Conservation (phyloP, 2,329 filamentous ascomycete species). For the Bipolaris sorokiniana region DNA sequence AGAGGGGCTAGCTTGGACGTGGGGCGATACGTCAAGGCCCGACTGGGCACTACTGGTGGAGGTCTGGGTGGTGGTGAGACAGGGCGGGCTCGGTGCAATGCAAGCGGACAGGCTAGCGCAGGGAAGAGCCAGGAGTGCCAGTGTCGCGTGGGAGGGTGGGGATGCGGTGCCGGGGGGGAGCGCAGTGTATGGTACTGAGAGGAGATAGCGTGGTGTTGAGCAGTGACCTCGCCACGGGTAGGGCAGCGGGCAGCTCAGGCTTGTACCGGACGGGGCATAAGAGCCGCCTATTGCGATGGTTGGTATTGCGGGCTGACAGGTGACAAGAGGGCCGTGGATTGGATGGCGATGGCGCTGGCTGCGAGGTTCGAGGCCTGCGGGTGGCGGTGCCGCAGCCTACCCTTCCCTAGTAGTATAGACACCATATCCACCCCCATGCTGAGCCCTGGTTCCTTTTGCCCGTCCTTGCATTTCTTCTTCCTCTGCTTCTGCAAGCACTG, state of each 20-base stretch:
- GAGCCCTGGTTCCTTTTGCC: too few species aligned
- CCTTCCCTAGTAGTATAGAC: too few species aligned
- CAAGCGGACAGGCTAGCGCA: slow-evolving; percentile 27
- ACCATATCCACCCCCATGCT: too few species aligned
- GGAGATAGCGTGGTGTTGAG: slow-evolving; percentile 23
- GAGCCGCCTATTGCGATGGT: background rate
- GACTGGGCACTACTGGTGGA: background rate
- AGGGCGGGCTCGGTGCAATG: slow-evolving; percentile 20
- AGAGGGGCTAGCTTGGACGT: background rate
- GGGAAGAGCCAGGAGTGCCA: slow-evolving; percentile 12
- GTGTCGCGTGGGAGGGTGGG: slow-evolving; percentile 5
- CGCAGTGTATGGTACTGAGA: background rate
- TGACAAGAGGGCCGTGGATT: background rate
- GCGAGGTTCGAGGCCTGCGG: background rate
- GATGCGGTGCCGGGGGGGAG: slow-evolving; percentile 6
- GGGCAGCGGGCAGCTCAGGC: background rate
- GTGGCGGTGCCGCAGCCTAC: background rate
- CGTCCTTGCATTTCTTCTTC: too few species aligned
- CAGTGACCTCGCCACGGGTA: slow-evolving; percentile 3
- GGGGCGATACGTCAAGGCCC: background rate
- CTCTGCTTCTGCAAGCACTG: too few species aligned
- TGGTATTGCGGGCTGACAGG: background rate
- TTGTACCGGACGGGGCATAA: background rate
- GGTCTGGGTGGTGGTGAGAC: background rate
- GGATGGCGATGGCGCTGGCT: background rate